A percentile compares a stretch with the other conserved stretches of the same genome.
phyloP scores from a whole-genome alignment of 768 basidiomycete species.

The Pleurotus tuber-regium region DNA sequence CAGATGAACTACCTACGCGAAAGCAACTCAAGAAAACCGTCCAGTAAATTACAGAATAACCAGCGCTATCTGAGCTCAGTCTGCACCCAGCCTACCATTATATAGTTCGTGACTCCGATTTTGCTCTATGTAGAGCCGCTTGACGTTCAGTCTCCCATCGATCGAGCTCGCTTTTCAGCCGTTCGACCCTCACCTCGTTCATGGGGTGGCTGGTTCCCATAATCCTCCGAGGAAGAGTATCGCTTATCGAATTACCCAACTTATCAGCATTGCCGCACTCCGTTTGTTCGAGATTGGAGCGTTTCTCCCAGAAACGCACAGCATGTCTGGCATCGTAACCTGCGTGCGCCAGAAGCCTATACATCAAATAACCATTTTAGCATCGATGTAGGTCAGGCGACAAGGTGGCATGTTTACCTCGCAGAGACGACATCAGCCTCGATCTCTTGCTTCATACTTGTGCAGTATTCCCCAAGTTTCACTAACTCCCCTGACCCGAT shows the following conservation, averaged over 20 bases:
- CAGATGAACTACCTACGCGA: too few species aligned
- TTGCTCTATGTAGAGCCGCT: conserved; percentile 22
- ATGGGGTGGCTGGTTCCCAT: conserved; percentile 67
- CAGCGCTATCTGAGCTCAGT: too few species aligned
- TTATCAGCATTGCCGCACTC: conserved; percentile 42
- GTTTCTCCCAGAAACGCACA: conserved; percentile 78
- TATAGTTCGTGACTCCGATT: too few species aligned
- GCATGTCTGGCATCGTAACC: conserved; percentile 87
- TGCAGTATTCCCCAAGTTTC: conserved; percentile 73
- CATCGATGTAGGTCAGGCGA: background rate
- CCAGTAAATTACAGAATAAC: too few species aligned
- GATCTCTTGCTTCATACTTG: conserved; percentile 79
- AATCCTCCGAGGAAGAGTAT: conserved; percentile 38
- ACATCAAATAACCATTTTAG: conserved; percentile 11
- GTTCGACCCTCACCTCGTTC: conserved; percentile 57
- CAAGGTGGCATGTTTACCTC: conserved; percentile 43
- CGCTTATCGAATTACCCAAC: conserved; percentile 14
- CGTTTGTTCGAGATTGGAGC: conserved; percentile 32
- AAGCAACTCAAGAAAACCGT: too few species aligned
- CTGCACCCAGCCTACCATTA: too few species aligned
- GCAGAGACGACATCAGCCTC: conserved; percentile 92
- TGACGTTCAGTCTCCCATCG: conserved; percentile 64
- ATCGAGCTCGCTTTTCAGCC: conserved; percentile 62
- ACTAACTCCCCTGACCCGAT: conserved; percentile 73
- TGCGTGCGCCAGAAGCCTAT: conserved; percentile 85